phyloP scores from a whole-genome alignment of 768 basidiomycete genomes.

The Trametes meyenii region DNA sequence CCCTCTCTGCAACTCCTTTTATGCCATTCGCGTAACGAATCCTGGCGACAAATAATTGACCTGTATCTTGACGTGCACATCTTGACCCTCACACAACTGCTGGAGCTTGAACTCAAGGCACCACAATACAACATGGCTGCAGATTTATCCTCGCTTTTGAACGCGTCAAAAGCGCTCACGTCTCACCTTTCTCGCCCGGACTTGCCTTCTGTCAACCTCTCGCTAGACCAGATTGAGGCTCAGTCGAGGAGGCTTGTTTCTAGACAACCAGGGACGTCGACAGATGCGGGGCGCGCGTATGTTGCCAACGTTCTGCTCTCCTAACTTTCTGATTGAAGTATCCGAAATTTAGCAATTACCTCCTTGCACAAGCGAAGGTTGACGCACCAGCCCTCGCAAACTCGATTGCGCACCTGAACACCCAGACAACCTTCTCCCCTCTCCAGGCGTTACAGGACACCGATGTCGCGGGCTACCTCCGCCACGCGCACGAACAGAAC shows the following conservation, averaged over 20 bases:
- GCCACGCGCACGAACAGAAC: constrained; percentile 94
- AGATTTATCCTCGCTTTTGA: constrained; percentile 71
- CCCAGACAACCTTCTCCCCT: constrained; percentile 81
- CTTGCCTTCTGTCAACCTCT: constrained; percentile 85
- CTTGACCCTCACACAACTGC: background rate
- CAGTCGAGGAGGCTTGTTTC: constrained; percentile 86
- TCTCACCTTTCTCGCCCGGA: constrained; percentile 79
- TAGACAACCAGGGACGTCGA: constrained; percentile 62
- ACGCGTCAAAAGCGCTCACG: constrained; percentile 71
- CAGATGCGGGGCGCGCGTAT: constrained; percentile 75
- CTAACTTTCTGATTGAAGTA: background rate
- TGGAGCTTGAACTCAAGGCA: background rate
- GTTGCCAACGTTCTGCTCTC: constrained; percentile 31
- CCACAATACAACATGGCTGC: constrained; percentile 35
- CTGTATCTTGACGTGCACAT: no score
- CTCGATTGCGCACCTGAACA: constrained; percentile 83
- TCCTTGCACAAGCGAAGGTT: constrained; percentile 92
- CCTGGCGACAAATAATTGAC: background rate
- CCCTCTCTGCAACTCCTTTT: background rate
- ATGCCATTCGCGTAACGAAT: background rate
- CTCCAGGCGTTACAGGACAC: constrained; percentile 94
- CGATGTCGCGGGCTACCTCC: constrained; percentile 90
- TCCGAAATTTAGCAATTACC: constrained; percentile 64
- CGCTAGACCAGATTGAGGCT: constrained; percentile 93
- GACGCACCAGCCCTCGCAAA: constrained; percentile 86